phyloP scores from a whole-genome alignment of 257 asterid genomes.

The Solanum tacnaense region DNA sequence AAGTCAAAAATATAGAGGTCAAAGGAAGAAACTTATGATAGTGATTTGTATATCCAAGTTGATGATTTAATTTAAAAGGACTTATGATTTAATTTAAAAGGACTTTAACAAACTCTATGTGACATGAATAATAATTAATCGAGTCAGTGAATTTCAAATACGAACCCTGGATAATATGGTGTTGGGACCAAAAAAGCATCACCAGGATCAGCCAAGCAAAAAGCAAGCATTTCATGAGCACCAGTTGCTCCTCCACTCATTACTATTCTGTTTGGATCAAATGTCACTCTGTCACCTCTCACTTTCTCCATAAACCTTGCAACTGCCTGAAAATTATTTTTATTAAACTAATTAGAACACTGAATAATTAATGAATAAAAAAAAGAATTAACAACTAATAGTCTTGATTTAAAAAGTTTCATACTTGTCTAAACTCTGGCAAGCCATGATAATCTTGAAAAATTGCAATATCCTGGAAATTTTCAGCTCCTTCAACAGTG shows the following conservation, averaged over 20 bases:
- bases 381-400: neutral
- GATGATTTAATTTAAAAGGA: neutral
- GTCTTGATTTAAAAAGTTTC: neutral
- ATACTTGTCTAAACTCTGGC: slow-evolving; percentile 67
- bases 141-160: neutral
- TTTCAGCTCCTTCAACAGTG: slow-evolving; percentile 37
- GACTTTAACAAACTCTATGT: neutral
- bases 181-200: slow-evolving; percentile 79
- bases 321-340: slow-evolving; percentile 42
- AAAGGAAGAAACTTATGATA: neutral
- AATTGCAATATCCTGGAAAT: slow-evolving; percentile 49
- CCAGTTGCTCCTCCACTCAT: slow-evolving; percentile 95
- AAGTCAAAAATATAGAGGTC: neutral
- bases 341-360: neutral
- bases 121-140: neutral
- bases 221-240: slow-evolving; percentile 67
- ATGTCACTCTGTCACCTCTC: slow-evolving; percentile 53
- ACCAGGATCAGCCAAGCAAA: slow-evolving; percentile 79
- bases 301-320: slow-evolving; percentile 80
- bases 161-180: slow-evolving; percentile 74
- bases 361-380: neutral
- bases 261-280: slow-evolving; percentile 61
- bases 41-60: neutral
- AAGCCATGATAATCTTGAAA: slow-evolving; percentile 73
- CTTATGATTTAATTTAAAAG: neutral